Conservation (phyloP, 1,139 yeast species). For the Nakaseomyces bracarensis region DNA sequence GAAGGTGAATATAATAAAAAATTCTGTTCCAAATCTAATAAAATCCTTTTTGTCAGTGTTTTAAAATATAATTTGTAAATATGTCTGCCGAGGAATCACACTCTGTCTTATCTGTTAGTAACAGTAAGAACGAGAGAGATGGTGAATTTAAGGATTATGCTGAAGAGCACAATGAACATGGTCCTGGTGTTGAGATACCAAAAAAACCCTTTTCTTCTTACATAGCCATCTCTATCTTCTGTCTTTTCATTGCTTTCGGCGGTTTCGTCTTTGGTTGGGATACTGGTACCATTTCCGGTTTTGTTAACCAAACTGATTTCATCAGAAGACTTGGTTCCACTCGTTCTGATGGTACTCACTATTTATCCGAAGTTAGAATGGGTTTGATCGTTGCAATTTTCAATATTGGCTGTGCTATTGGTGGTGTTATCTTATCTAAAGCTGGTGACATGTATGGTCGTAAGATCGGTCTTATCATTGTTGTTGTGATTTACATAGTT, state of each 20-base stretch:
- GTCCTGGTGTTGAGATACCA: conserved; percentile 10
- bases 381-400: conserved; percentile 8
- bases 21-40: no score
- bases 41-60: neutral
- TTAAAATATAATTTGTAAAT: conserved; percentile 8
- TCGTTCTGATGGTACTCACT: conserved; percentile 33
- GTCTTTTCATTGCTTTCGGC: conserved; percentile 50
- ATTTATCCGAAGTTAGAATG: conserved; percentile 35
- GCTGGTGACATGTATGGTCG: conserved; percentile 56
- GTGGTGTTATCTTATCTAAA: conserved; percentile 26
- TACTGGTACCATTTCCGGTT: conserved; percentile 70
- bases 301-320: conserved; percentile 60
- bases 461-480: conserved; percentile 48
- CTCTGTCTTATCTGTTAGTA: conserved; percentile 12
- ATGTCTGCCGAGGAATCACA: neutral
- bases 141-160: conserved; percentile 12
- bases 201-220: conserved; percentile 23
- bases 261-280: conserved; percentile 66
- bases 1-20: no score
- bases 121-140: conserved; percentile 13
- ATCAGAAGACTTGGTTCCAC: conserved; percentile 39
- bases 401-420: conserved; percentile 9
- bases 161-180: conserved; percentile 5
- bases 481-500: conserved; percentile 50
- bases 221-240: conserved; percentile 35